phyloP scores from a whole-genome alignment of 768 basidiomycete species.

The Boletellus emodensis region DNA sequence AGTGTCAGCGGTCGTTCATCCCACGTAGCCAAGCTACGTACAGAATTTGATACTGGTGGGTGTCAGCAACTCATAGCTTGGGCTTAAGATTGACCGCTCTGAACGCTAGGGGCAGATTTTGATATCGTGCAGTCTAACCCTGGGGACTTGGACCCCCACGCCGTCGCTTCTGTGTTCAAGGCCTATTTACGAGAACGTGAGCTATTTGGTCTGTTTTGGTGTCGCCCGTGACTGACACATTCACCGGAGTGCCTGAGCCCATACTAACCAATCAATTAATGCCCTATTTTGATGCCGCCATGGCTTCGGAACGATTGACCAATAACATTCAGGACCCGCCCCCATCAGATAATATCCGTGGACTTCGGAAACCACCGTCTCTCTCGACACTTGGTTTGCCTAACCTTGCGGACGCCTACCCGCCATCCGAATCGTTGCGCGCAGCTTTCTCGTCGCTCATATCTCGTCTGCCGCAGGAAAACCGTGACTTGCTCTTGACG shows the following conservation, averaged over 20 bases:
- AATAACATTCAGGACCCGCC: constrained; percentile 24
- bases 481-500: constrained; percentile 79
- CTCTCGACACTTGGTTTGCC: constrained; percentile 77
- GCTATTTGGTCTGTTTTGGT: constrained; percentile 30
- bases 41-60: constrained; percentile 78
- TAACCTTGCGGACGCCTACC: constrained; percentile 53
- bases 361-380: constrained; percentile 72
- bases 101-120: constrained; percentile 73
- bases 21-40: constrained; percentile 69
- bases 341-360: constrained; percentile 36
- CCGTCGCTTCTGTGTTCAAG: constrained; percentile 90
- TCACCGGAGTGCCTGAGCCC: constrained; percentile 73
- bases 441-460: constrained; percentile 61
- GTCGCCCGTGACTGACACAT: constrained; percentile 4
- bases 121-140: constrained; percentile 75
- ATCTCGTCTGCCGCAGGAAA: constrained; percentile 67
- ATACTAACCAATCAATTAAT: constrained; percentile 71
- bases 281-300: constrained; percentile 75
- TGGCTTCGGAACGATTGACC: constrained; percentile 49
- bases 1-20: constrained; percentile 82
- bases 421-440: constrained; percentile 57
- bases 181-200: constrained; percentile 88
- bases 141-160: constrained; percentile 90
- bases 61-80: constrained; percentile 8
- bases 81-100: constrained; percentile 4